These are phyloP conservation scores for Nadsonia starkeyi-henricii DNA, from an alignment of 1,139 yeast genomes.

Conservation along the genomic window DNA sequence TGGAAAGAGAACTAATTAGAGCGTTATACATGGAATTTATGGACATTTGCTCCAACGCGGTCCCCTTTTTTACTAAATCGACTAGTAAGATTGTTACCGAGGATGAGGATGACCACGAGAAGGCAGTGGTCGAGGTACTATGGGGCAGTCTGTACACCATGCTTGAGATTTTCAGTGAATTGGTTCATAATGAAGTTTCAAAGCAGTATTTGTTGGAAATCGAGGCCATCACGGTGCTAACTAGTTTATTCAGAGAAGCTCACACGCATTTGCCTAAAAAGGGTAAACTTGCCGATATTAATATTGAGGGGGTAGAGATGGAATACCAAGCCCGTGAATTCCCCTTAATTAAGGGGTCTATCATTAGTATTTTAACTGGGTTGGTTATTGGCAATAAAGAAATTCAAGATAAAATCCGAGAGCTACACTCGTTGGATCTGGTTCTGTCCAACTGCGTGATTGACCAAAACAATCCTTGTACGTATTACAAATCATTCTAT, in stretches of 20 bases:
- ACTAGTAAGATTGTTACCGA: constrained; percentile 9
- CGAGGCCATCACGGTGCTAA: constrained; percentile 8
- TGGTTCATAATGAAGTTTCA: constrained; percentile 1
- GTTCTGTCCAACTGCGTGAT: constrained; percentile 71
- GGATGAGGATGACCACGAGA: constrained; percentile 7
- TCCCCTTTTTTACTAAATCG: constrained; percentile 10
- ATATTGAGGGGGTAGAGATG: constrained; percentile 4
- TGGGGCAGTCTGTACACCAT: constrained; percentile 11
- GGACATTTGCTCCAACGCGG: constrained; percentile 8
- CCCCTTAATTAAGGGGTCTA: constrained; percentile 19
- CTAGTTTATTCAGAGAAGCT: constrained; percentile 14
- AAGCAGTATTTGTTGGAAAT: constrained; percentile 1
- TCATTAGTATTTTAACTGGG: constrained; percentile 16
- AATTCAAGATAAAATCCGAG: constrained; percentile 57
- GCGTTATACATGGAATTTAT: constrained; percentile 5
- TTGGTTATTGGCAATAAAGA: constrained; percentile 34
- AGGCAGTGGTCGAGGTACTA: constrained; percentile 7
- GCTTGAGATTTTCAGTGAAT: constrained; percentile 7
- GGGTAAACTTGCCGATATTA: constrained; percentile 15
- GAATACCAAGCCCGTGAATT: constrained; percentile 15
- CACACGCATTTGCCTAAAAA: constrained; percentile 16
- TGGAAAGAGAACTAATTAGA: not conserved
- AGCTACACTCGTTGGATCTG: constrained; percentile 52
- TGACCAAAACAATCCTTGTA: constrained; percentile 68
- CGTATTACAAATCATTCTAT: not conserved